Base-by-base conservation (phyloP, 306 rosid genomes). In the Trifolium repens region DNA sequence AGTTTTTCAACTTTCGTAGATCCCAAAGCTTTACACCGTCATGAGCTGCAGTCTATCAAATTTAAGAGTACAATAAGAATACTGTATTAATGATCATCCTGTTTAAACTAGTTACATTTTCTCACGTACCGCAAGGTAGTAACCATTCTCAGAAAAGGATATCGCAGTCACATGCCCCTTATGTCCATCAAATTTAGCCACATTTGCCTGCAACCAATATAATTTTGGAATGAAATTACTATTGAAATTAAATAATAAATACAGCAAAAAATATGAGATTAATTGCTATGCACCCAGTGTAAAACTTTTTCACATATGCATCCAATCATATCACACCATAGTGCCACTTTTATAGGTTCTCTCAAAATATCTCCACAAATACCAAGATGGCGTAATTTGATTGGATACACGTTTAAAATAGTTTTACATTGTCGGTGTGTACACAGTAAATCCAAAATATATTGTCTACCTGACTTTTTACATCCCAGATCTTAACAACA, bases 11-110 rank as follows among this genome's bases (percentile, higher is more conserved):
- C 77, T 91, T 94, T 16, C 98, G 97, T 55, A 94, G 84, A 83
- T 94, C 98, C 98, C 98, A 94, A 71, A 91, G 93, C 89, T 90
- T 94, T 44, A 94, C 96, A 75, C 98, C 98, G 73, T 94, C 97
- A 52, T 86, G 83, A 54, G 98, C 98, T n/a, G 98, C 94, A 75
- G 98, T 94, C 98, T 94, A 84, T 77, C 61, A 74, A 81, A 59
- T 73, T 80, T 55, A 80, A 53, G 40, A 67, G 30, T 71, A 78
- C 19, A 11, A 64, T 81, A 72, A 84, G 80, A 68, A 52, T 58
- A 67, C 22, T 12, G 32, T 40, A 60, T 12, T 11, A 27, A 54
- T 16, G 69, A 77, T 39, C 44, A 47, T 57, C 40, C 70, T 58
- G 32, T 30, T 10, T 55, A 42, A 53, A 69, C 66, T 4, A 5